Base-by-base conservation (phyloP, 768 basidiomycete genomes). In the Filobasidium floriforme region DNA sequence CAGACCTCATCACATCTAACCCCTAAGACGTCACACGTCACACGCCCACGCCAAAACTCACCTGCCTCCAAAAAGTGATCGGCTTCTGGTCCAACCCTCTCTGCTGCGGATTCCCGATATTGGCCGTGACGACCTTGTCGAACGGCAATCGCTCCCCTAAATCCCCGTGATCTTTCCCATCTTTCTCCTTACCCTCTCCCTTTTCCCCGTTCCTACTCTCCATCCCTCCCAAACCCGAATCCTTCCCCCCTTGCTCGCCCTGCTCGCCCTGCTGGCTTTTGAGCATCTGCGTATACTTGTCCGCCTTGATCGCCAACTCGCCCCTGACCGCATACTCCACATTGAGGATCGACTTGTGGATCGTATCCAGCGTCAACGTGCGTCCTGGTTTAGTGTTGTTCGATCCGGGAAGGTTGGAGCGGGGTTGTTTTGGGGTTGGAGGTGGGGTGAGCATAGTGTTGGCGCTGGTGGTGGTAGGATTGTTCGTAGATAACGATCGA, bases 71-170 rank as follows among this genome's bases (percentile, higher is more conserved):
- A 77, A 90, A 98, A 5, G 94, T 96, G 68, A 98, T 85, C 1
- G 93, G 90, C 6, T 87, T 85, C 76, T 99, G 94, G 79, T 97
- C 87, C 62, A 99, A 83, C 0, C 92, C 92, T 72, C 87, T 88
- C 80, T 97, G 93, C 80, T 99, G 94, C 0, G 96, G 94, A 75
- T 99, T 98, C 11, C 94, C 94, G 67, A 99, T 99, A 81, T 98
- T 99, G 68, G 91, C 90, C 32, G 86, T 88, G 77, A 96, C 94
- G 79, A 98, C 83, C 72, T 85, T 85, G 76, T 86, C 84, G 79
- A 98, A 99, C 18, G 92, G 91, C 18, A 97, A 83, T n/a, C n/a
- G n/a, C n/a, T n/a, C n/a, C n/a, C n/a, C n/a, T n/a, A n/a, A n/a
- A n/a, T n/a, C n/a, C n/a, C n/a, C n/a, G n/a, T n/a, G n/a, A n/a